Evolutionary conservation across 139 green algal genomes (phyloP).

Genomic region (Micractinium sp.): DNA sequence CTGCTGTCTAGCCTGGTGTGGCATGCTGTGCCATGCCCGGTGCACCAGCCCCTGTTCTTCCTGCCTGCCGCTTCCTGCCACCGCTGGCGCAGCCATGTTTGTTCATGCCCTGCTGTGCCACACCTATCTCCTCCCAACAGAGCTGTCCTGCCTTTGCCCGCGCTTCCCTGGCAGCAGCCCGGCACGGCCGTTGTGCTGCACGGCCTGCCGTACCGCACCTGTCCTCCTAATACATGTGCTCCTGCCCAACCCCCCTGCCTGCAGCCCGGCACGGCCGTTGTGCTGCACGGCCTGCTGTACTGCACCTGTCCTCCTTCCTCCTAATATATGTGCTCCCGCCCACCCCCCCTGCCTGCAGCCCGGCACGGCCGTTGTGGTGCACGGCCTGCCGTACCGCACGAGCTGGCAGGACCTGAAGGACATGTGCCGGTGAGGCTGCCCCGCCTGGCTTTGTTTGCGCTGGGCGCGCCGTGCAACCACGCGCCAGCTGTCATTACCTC

Average conservation of each 20-base stretch:
- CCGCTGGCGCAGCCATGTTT: too few relatives aligned
- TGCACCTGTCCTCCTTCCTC: not conserved
- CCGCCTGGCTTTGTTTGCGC: not conserved
- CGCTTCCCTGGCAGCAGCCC: not conserved
- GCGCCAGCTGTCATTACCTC: too few relatives aligned
- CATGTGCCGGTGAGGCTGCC: slow-evolving; percentile 33
- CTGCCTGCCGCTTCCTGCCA: too few relatives aligned
- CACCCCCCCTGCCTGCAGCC: not conserved
- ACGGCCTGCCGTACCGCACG: slow-evolving; percentile 68
- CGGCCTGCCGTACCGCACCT: slow-evolving; percentile 63
- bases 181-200: slow-evolving; percentile 71
- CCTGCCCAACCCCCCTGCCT: not conserved
- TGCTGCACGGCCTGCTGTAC: slow-evolving; percentile 76
- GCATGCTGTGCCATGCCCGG: too few relatives aligned
- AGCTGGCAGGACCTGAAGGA: slow-evolving; percentile 74
- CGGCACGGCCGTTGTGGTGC: slow-evolving; percentile 68
- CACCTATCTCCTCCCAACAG: too few relatives aligned
- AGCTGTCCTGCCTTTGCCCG: too few relatives aligned
- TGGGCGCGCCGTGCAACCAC: not conserved
- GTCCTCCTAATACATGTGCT: not conserved
- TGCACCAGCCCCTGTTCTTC: too few relatives aligned
- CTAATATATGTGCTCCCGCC: not conserved
- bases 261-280: slow-evolving; percentile 56
- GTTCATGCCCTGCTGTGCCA: too few relatives aligned
- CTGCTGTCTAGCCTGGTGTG: too few relatives aligned